Base-by-base conservation (phyloP, 2,329 filamentous ascomycete species). In the Phyllosticta ampelicida region DNA sequence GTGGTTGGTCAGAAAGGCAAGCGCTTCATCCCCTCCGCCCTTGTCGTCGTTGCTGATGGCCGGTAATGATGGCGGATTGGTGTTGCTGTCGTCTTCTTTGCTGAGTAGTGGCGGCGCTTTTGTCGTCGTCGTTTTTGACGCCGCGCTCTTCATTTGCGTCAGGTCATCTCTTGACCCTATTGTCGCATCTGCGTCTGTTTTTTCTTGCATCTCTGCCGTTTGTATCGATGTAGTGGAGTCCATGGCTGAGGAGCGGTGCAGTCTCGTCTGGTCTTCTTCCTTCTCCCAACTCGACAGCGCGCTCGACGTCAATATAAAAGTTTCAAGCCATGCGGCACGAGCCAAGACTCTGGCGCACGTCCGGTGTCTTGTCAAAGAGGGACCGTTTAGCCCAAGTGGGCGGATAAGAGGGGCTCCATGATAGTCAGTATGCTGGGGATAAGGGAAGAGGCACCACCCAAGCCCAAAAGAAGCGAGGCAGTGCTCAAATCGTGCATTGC, bases 21-120 rank as follows among this genome's bases (percentile, higher is more conserved):
- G 62, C 1, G 71, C 71, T 51, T 71, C 72, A 60, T 74, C 72
- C 8, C 66, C 70, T 30, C 71, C 69, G 29, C 18, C 49, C 13
- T 51, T 18, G 49, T 16, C 9, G 13, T 44, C 36, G 36, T n/a
- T 44, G 36, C n/a, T n/a, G 36, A 16, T n/a, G 13, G 36, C 2
- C 6, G 36, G 5, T 36, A 16, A 36, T 16, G 29, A 11, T 10
- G 29, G 1, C 8, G 13, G 30, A 11, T 10, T 11, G 10, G 30
- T 36, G 30, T 11, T 36, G 30, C 13, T n/a, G 36, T 44, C 13
- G 3, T 5, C 16, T 44, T 44, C 36, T 44, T 44, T 44, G 11
- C 5, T 44, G 3, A n/a, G 13, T 13, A n/a, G 36, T 8, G 30
- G 36, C 16, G 30, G 2, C 16, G 30, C 11, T 44, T 6, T n/a